Base-by-base conservation (phyloP, 805 yeast genomes). In the Starmerella roubikii region DNA sequence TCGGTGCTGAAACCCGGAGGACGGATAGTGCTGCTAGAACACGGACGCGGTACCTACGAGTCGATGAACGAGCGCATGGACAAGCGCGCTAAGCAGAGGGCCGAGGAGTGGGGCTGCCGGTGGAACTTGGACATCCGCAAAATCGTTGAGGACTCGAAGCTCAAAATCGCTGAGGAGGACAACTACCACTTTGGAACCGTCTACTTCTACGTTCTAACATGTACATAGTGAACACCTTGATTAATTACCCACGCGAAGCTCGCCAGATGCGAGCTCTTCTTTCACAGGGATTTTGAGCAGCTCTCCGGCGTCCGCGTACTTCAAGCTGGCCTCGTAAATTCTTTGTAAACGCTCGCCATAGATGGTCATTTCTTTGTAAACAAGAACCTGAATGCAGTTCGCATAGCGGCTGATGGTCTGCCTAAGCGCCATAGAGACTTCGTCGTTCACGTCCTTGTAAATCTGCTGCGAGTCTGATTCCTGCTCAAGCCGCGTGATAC, bases 91-190 rank as follows among this genome's bases (percentile, higher is more conserved):
- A 85, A 74, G 45, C 72, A 74, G 49, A 77, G 95, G 59, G 72
- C 86, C 62, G 72, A 78, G 42, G 74, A 78, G 3, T 91, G 97
- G 96, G 98, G 95, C 1, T 91, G 98, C 59, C 67, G 97, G 54
- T 91, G 97, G 96, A 91, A 91, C 55, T 64, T 91, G 46, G 97
- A 91, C 55, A 82, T 91, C 48, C 93, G 86, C 19, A 93, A 79
- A 50, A 66, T 91, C 30, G 68, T 91, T 21, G 86, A 80, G 54
- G 75, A 74, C 42, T 76, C 93, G 6, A 94, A 93, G 0, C 65
- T 91, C 40, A 86, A 80, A 48, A 71, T 91, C 32, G 82, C 85
- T 2, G 76, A 74, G 49, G 88, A 82, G 52, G 74, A 72, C 46
- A 67, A 94, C 47, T 75, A 75, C 17, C 96, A 91, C 61, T 68